Evolutionary conservation across 257 asterid species (phyloP), one percentile per base, ranked within the genome.

Genomic region (Paraleonurus japonicus): DNA sequence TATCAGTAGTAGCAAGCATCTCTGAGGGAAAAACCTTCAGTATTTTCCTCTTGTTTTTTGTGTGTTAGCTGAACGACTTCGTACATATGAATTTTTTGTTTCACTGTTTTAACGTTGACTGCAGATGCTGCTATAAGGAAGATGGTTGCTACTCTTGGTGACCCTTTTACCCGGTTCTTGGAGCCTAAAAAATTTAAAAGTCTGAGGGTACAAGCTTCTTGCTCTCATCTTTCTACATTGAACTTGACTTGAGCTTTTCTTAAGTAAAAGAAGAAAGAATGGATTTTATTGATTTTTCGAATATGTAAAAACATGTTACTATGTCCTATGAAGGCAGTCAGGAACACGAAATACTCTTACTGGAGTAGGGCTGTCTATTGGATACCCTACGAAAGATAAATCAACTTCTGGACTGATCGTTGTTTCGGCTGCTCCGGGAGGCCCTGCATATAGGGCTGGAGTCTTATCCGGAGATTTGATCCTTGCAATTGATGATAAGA

Each of bases 291-390:
- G 54, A 65, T 75, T 62, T 67, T 16, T 69, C 62, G 66, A 73
- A 58, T 64, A 53, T 72, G 51, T 72, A 35, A 73, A 47, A 78
- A 74, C 80, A 39, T 72, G 45, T 76, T 73, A 65, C 68, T 79
- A 75, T 83, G 77, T 84, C 79, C 80, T 81, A 63, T 88, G 95
- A 95, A 92, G 99, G 88, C 97, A 95, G 99, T 89, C 95, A 15
- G 99, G 99, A 76, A 95, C 98, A 61, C 85, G 92, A 76, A 95
- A 70, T 75, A 80, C 86, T 41, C 87, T 95, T 61, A 95, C 96
- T 22, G 99, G 99, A 79, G 99, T 92, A 33, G 99, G 99, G 66
- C 43, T 95, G 61, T 92, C 99, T 53, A 95, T 95, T 77, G 99
- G 95, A 69, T 94, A 94, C 69, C 89, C 95, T 72, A 81, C 84